A percentile compares a stretch with the other conserved stretches of the same genome.
These are phyloP conservation scores for Meripilus lineatus DNA, from an alignment of 1,284 basidiomycete species.

Conservation along the genomic window DNA sequence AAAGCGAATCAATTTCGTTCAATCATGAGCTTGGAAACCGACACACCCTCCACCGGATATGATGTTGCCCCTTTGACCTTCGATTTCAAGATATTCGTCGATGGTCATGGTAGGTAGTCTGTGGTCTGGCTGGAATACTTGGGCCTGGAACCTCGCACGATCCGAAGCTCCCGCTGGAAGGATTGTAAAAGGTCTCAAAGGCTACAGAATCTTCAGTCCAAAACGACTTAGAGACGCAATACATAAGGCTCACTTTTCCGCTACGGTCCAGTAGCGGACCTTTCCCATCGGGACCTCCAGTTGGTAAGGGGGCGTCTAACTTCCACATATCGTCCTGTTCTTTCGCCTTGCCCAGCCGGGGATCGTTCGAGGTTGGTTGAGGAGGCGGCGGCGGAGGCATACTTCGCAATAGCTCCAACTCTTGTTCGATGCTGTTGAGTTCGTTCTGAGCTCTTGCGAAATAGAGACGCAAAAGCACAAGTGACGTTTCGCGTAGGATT, in stretches of 20 bases:
- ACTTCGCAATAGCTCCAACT: constrained; percentile 65
- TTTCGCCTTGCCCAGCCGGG: constrained; percentile 34
- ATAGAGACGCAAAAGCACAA: constrained; percentile 71
- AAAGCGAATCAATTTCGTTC: constrained; percentile 10
- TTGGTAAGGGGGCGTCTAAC: constrained; percentile 51
- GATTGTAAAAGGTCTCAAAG: constrained; percentile 86
- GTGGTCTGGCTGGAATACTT: constrained; percentile 87
- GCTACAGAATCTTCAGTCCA: constrained; percentile 37
- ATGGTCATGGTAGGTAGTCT: constrained; percentile 94
- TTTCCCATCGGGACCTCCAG: constrained; percentile 38
- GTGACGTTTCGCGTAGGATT: constrained; percentile 56
- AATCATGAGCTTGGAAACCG: not conserved
- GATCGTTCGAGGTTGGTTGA: constrained; percentile 27
- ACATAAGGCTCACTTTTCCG: constrained; percentile 56
- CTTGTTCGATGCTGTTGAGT: constrained; percentile 67
- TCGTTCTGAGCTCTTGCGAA: constrained; percentile 70
- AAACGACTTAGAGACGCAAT: not conserved
- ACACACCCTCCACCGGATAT: constrained; percentile 83
- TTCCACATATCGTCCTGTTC: constrained; percentile 67
- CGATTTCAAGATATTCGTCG: constrained; percentile 92
- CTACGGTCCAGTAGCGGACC: constrained; percentile 69
- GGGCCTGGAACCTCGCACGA: constrained; percentile 65
- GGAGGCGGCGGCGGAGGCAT: constrained; percentile 40
- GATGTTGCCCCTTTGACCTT: constrained; percentile 81
- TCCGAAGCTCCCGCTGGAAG: constrained; percentile 68